A percentile compares a stretch with the other conserved stretches of the same genome.
These are phyloP conservation scores for Pseudogymnoascus sp. DNA, from an alignment of 2,329 filamentous ascomycete genomes.

Conservation along the genomic window DNA sequence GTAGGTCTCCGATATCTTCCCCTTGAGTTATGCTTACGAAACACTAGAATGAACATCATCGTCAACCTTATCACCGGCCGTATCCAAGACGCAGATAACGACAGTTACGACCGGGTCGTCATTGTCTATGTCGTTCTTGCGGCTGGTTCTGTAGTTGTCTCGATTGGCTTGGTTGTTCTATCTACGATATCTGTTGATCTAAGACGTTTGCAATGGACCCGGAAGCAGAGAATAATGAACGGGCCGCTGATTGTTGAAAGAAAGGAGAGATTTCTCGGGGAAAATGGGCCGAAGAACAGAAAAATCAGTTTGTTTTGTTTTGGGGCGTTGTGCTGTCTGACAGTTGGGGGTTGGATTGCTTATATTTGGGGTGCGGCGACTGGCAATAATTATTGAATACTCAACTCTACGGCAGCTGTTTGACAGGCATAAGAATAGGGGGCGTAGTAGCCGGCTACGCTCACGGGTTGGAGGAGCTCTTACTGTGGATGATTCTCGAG, in stretches of 20 bases:
- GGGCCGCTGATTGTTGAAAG: constrained; percentile 38
- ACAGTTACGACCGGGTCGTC: constrained; percentile 48
- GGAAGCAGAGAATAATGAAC: constrained; percentile 42
- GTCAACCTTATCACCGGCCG: constrained; percentile 49
- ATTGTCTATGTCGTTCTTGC: constrained; percentile 50
- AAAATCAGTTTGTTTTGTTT: constrained; percentile 39
- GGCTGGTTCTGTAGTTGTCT: constrained; percentile 41
- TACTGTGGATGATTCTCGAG: neutral
- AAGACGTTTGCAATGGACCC: constrained; percentile 48
- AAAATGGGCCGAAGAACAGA: constrained; percentile 32
- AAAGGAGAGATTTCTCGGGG: constrained; percentile 35
- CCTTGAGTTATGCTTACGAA: neutral
- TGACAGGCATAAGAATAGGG: neutral
- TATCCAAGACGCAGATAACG: constrained; percentile 49
- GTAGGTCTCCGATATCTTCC: constrained; percentile 23
- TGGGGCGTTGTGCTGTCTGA: constrained; percentile 36
- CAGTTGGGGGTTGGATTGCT: constrained; percentile 45
- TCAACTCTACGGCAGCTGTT: neutral
- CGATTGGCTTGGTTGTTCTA: constrained; percentile 32
- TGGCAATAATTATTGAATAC: constrained; percentile 35
- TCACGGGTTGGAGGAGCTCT: neutral
- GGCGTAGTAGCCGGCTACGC: neutral
- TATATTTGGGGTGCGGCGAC: constrained; percentile 56
- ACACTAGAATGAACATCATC: constrained; percentile 49
- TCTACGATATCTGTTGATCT: constrained; percentile 37